A percentile compares a stretch with the other conserved stretches of the same genome.
Evolutionary conservation across 768 basidiomycete genomes (phyloP).

Genomic region (Lactifluus subvellereus): DNA sequence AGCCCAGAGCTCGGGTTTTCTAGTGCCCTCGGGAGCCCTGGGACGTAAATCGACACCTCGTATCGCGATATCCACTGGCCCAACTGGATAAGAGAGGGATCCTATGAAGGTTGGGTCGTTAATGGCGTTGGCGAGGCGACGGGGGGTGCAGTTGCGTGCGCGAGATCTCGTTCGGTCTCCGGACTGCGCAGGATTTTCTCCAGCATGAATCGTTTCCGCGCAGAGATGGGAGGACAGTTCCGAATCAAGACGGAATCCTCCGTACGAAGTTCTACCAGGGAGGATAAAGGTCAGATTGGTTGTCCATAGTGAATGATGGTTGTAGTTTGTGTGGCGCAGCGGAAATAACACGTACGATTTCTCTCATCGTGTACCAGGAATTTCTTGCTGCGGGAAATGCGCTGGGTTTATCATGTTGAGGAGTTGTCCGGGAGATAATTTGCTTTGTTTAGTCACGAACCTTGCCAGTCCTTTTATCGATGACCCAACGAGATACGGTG

Average conservation of each 20-base stretch:
- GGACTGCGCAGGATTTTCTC: conserved; percentile 66
- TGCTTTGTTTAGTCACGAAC: conserved; percentile 35
- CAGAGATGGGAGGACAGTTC: conserved; percentile 77
- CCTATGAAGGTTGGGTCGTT: neutral
- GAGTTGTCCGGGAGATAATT: neutral
- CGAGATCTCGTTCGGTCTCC: conserved; percentile 39
- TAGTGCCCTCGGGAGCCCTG: neutral
- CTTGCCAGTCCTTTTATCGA: conserved; percentile 74
- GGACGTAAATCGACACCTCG: neutral
- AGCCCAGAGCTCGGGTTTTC: neutral
- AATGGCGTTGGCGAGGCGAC: neutral
- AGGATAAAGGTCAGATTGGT: conserved; percentile 9
- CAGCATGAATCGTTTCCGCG: conserved; percentile 68
- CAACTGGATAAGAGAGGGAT: neutral
- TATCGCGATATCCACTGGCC: neutral
- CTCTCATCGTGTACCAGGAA: conserved; percentile 69
- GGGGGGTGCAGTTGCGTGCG: conserved; percentile 3
- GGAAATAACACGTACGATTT: conserved; percentile 48
- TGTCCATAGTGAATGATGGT: neutral
- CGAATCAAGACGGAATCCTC: conserved; percentile 73
- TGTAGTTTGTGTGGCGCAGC: neutral
- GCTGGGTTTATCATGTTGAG: conserved; percentile 37
- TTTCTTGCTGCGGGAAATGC: conserved; percentile 71
- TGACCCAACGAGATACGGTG: conserved; percentile 65
- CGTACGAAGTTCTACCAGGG: conserved; percentile 49